Evolutionary conservation across 345 rosid species (phyloP).

Genomic region (Rhodomyrtus tomentosa): DNA sequence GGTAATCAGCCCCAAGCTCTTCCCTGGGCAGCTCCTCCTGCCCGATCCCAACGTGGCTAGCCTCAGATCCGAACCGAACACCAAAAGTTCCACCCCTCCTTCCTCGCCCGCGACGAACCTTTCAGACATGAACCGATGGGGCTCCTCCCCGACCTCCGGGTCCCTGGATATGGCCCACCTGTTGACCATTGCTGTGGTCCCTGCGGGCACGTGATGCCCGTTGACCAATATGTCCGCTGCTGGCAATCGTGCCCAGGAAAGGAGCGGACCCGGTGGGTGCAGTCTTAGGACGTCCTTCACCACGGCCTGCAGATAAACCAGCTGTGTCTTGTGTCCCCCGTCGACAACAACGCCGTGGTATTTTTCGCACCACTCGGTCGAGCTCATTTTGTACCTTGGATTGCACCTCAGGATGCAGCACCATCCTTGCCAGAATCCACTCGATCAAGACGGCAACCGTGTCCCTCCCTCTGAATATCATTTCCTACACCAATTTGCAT

Average conservation of each 20-base stretch:
- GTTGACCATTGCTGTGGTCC: slow-evolving; percentile 92
- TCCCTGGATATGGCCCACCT: slow-evolving; percentile 95
- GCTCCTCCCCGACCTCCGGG: slow-evolving; percentile 60
- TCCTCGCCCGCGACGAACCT: slow-evolving; percentile 28
- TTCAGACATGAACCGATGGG: slow-evolving; percentile 53
- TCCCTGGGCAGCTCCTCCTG: slow-evolving; percentile 71
- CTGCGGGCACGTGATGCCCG: slow-evolving; percentile 62
- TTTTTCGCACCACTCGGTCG: slow-evolving; percentile 44
- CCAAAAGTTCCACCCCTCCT: slow-evolving; percentile 38
- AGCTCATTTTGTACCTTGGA: slow-evolving; percentile 64
- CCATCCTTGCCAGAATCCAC: slow-evolving; percentile 86
- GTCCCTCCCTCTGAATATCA: slow-evolving; percentile 86
- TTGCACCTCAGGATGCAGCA: slow-evolving; percentile 48
- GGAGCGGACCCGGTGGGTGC: slow-evolving; percentile 92
- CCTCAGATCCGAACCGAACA: slow-evolving; percentile 70
- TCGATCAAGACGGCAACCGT: slow-evolving; percentile 76
- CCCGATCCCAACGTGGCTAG: slow-evolving; percentile 93
- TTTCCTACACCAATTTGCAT: slow-evolving; percentile 33
- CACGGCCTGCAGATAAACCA: slow-evolving; percentile 57
- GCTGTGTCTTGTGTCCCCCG: slow-evolving; percentile 30
- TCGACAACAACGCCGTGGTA: slow-evolving; percentile 24
- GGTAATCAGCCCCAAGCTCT: slow-evolving; percentile 46
- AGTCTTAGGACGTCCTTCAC: slow-evolving; percentile 74
- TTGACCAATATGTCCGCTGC: slow-evolving; percentile 50
- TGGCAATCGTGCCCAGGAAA: slow-evolving; percentile 87